Base-by-base conservation (phyloP, 345 rosid species). In the Eucalyptus shirleyi region DNA sequence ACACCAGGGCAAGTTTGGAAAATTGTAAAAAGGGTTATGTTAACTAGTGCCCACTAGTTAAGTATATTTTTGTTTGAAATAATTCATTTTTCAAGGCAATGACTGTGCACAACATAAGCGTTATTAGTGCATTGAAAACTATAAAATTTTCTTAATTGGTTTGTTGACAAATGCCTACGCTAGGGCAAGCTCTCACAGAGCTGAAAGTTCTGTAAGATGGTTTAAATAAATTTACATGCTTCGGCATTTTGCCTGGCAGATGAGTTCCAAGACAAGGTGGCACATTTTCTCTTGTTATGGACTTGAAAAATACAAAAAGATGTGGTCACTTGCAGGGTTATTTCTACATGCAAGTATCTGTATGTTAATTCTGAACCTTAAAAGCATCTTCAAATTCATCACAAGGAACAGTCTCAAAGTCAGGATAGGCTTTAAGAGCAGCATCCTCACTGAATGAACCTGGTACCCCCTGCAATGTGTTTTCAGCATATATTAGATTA, bases 391-490 rank as follows among this genome's bases (percentile, higher is more conserved):
- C 96, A 81, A 87, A 93, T 65, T 94, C 94, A 56, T 89, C 91
- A 87, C 96, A 93, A 49, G 96, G 94, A 50, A 95, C 93, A 82
- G 96, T 92, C 90, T 95, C 93, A 90, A 95, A 93, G 50, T 93
- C 91, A 21, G 96, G 95, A 90, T 95, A 95, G 80, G 96, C 96
- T 89, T 95, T 95, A n/a, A 92, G 93, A 26, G 96, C 96, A 59
- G 96, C 96, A 40, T 93, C 96, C 91, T 95, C 96, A 50, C 91
- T 92, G 90, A 72, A 94, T 23, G 96, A 93, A 86, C 96, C 96
- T 19, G 93, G 91, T 42, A 89, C 40, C n/a, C 96, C 96, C 96
- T 95, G 92, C 87, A 90, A 9, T 50, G 77, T 69, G 30, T 77
- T 77, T 77, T 40, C 47, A 77, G 85, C 47, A 77, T 40, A 40